Base-by-base conservation (phyloP, 306 rosid species). In the Betula pendula region DNA sequence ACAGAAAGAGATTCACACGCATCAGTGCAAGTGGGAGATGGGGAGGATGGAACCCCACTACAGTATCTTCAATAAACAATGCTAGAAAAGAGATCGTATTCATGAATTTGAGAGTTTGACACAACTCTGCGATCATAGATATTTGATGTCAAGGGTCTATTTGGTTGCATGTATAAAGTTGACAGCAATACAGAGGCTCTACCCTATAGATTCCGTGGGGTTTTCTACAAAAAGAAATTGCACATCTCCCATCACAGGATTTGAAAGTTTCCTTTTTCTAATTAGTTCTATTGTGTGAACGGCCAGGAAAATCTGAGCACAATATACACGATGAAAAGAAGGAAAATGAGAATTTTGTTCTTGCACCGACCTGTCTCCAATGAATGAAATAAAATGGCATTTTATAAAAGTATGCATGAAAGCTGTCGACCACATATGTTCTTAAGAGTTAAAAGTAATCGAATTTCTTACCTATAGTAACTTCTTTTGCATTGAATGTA, bases 1-100 rank as follows among this genome's bases (percentile, higher is more conserved):
- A 33, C 80, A 19, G 43, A 13, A 75, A 84, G 86, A 88, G 86
- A 88, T 86, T 86, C 89, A 78, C 84, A 83, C 75, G 89, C 90
- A 86, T 82, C 73, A 86, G 81, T 77, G 78, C 80, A 68, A 86
- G 89, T 84, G 86, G 87, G 45, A 59, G 87, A 78, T 86, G 52
- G 77, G 83, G 73, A 77, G 67, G 80, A 84, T 79, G 77, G 81
- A 74, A 77, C 83, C 85, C 77, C 89, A 75, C 72, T 63, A 77
- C 81, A 87, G 58, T 49, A 73, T 72, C 45, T 70, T 79, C 50
- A 44, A 75, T 68, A 73, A 71, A 60, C 44, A 72, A 68, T 67
- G n/a, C 42, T 49, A 81, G 35, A 71, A 47, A 74, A 17, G 15
- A 62, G 79, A 71, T 52, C 81, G 60, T 73, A 31, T 67, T 49